These are phyloP conservation scores for Hortaea sp. DNA, from an alignment of 2,329 filamentous ascomycete species.

Conservation along the genomic window DNA sequence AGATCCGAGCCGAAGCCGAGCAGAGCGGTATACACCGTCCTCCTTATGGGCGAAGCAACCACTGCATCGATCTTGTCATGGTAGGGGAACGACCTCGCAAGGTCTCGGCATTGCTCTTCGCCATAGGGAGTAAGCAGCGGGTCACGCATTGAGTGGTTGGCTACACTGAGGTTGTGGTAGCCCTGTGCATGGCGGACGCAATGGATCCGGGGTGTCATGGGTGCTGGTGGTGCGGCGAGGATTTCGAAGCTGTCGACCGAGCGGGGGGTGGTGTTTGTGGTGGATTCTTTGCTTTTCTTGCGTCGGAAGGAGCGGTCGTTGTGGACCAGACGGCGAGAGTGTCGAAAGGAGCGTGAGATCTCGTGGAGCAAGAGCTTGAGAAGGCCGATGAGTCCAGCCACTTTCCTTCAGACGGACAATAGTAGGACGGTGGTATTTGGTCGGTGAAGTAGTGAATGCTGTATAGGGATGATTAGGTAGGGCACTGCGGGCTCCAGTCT, in stretches of 20 bases:
- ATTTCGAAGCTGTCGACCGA: not conserved
- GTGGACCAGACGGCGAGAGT: not conserved
- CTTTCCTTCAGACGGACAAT: not conserved
- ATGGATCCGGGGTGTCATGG: slow-evolving; percentile 44
- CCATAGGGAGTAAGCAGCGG: slow-evolving; percentile 70
- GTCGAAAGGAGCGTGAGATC: not conserved
- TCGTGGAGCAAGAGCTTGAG: not conserved
- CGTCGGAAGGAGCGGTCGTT: not conserved
- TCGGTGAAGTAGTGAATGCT: no score
- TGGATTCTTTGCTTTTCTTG: not conserved
- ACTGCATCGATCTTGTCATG: slow-evolving; percentile 58
- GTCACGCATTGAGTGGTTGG: slow-evolving; percentile 65
- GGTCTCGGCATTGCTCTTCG: slow-evolving; percentile 58
- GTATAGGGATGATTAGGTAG: no score
- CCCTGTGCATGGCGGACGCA: slow-evolving; percentile 65
- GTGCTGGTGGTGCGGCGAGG: not conserved
- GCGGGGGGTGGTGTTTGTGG: not conserved
- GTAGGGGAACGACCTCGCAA: slow-evolving; percentile 54
- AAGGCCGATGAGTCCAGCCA: not conserved
- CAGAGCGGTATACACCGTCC: slow-evolving; percentile 71
- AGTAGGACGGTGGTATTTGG: no score
- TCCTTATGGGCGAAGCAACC: slow-evolving; percentile 67
- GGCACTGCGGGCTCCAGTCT: no score
- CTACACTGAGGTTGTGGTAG: slow-evolving; percentile 62
- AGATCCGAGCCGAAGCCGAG: slow-evolving; percentile 54